Conservation (phyloP, 108 stramenopile genomes). For the Nitzschia sp. region DNA sequence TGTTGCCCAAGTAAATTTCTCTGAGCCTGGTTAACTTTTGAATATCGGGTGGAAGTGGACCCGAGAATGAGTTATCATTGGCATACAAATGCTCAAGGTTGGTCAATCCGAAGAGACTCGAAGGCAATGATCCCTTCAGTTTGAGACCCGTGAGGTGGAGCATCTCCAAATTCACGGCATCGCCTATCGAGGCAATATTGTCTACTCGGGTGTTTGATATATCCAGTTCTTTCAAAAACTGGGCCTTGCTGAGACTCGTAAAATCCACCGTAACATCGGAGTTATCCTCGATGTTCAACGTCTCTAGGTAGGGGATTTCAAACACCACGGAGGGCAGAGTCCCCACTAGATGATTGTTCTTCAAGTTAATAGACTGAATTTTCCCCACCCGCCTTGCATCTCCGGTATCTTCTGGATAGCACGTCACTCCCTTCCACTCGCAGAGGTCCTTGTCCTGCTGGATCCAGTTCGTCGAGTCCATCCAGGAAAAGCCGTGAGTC, state of each 20-base stretch:
- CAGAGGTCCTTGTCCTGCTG: constrained; percentile 40
- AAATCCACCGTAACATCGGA: constrained; percentile 53
- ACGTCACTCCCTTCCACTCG: constrained; percentile 71
- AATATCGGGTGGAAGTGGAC: constrained; percentile 55
- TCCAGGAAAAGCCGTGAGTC: constrained; percentile 35
- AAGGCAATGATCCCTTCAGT: constrained; percentile 57
- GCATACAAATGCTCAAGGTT: constrained; percentile 59
- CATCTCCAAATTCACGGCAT: constrained; percentile 40
- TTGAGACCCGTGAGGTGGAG: constrained; percentile 55
- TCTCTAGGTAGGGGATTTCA: constrained; percentile 53
- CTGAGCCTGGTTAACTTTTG: constrained; percentile 42
- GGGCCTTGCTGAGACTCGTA: constrained; percentile 49
- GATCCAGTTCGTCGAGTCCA: constrained; percentile 33
- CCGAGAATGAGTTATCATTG: constrained; percentile 49
- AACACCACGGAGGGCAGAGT: constrained; percentile 66
- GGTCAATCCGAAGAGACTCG: constrained; percentile 36
- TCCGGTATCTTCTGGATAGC: constrained; percentile 25
- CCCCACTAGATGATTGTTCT: constrained; percentile 62
- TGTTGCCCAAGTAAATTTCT: constrained; percentile 53
- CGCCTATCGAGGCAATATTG: constrained; percentile 21
- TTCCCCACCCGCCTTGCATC: constrained; percentile 43
- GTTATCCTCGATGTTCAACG: constrained; percentile 48
- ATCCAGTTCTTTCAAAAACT: constrained; percentile 51
- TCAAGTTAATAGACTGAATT: constrained; percentile 55
- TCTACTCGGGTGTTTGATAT: constrained; percentile 32